Evolutionary conservation across 2,329 filamentous ascomycete genomes (phyloP), one percentile per base, ranked within the genome.

Genomic region (Camillea tinctor): DNA sequence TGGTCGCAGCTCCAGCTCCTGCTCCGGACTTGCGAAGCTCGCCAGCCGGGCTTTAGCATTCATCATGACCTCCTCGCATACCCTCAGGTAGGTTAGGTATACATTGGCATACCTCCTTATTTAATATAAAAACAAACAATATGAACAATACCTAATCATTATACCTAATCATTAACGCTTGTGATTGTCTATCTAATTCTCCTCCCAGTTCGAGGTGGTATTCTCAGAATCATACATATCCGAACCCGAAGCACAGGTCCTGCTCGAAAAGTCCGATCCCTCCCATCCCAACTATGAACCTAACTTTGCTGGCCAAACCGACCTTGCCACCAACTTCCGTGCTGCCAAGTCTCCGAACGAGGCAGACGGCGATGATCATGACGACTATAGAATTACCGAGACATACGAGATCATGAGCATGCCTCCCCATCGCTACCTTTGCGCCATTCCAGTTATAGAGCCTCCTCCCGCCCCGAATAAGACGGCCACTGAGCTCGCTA

Each of bases 41-140:
- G 80, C 52, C 80, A 82, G 52, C 79, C 78, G 7, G 77, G 80
- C 57, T 97, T 97, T 79, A 96, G 89, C 77, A 90, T 96, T 59
- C 88, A 95, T 70, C 92, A 96, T 72, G 93, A 97, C 73, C 76
- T 97, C 55, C 83, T 96, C 59, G 92, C 92, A 19, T 92, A 90
- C 76, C 93, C 93, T 11, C 92, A 95, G 83, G 91, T 94, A 80
- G 64, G 80, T n/a, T n/a, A n/a, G n/a, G n/a, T n/a, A n/a, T 70
- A 44, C 55, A 50, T 21, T 49, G 55, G n/a, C n/a, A n/a, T n/a
- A n/a, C n/a, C n/a, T n/a, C n/a, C n/a, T n/a, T n/a, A n/a, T n/a
- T n/a, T n/a, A n/a, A n/a, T n/a, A n/a, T n/a, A n/a, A n/a, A n/a
- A n/a, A n/a, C n/a, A n/a, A n/a, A n/a, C n/a, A n/a, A n/a, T n/a